A percentile compares a stretch with the other conserved stretches of the same genome.
Conservation (phyloP, 768 basidiomycete species). For the Udeniomyces megalosporus region DNA sequence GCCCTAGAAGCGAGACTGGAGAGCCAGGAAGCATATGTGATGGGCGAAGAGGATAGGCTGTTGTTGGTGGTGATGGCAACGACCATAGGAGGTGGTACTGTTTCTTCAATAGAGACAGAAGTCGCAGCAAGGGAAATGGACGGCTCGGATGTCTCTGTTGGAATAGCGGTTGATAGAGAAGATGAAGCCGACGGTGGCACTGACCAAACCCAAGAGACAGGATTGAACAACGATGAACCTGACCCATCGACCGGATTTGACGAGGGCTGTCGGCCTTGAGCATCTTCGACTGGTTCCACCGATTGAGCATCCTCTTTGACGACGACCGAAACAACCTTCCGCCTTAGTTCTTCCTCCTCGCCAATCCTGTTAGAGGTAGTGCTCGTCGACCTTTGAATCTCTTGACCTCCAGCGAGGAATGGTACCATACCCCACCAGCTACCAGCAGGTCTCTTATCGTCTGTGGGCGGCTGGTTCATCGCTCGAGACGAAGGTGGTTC, state of each 20-base stretch:
- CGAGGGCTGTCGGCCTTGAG: too few species aligned
- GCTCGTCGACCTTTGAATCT: too few species aligned
- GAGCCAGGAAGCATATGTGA: constrained; percentile 3
- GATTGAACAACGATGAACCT: background rate
- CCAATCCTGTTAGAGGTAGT: too few species aligned
- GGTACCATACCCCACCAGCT: constrained; percentile 12
- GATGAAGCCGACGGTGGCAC: too few species aligned
- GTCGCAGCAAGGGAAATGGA: background rate
- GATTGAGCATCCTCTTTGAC: background rate
- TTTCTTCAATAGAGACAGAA: background rate
- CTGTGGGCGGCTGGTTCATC: too few species aligned
- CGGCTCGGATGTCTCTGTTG: too few species aligned
- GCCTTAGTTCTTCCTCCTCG: background rate
- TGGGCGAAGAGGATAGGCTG: background rate
- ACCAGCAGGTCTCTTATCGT: too few species aligned
- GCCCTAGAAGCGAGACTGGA: background rate
- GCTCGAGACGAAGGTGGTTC: background rate
- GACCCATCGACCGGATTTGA: too few species aligned
- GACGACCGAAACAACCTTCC: background rate
- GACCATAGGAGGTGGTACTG: background rate
- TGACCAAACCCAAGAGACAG: constrained; percentile 10
- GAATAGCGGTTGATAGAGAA: too few species aligned
- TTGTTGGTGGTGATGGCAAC: background rate
- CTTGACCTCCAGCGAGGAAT: too few species aligned
- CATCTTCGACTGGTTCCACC: background rate